phyloP scores from a whole-genome alignment of 805 yeast species.

The Metschnikowia cerradonensis region DNA sequence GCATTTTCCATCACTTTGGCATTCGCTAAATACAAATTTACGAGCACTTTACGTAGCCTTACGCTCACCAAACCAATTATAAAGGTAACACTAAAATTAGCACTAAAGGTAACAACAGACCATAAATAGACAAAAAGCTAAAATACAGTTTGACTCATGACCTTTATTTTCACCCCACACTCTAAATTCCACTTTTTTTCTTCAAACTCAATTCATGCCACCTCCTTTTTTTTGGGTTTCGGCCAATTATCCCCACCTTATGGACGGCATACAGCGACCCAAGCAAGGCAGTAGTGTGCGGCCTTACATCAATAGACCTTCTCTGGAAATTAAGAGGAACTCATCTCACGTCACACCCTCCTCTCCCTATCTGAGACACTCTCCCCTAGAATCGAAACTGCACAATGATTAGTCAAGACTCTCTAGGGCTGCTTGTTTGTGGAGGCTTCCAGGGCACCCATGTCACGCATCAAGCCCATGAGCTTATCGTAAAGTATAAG shows the following conservation, averaged over 20 bases:
- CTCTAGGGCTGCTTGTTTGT: slow-evolving; percentile 49
- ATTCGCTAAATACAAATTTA: too few species aligned
- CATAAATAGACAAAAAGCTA: too few species aligned
- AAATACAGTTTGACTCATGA: too few species aligned
- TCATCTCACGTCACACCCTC: not conserved
- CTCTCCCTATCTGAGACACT: not conserved
- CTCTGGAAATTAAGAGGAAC: not conserved
- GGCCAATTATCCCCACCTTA: not conserved
- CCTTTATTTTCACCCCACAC: too few species aligned
- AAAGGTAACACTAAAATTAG: too few species aligned
- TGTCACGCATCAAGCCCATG: slow-evolving; percentile 50
- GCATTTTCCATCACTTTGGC: too few species aligned
- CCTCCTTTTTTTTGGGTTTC: not conserved
- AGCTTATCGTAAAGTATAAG: slow-evolving; percentile 47
- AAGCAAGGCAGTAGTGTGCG: not conserved
- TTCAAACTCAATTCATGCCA: too few species aligned
- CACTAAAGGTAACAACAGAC: too few species aligned
- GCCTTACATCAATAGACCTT: not conserved
- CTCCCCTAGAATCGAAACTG: not conserved
- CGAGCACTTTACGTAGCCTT: too few species aligned
- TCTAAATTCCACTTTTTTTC: too few species aligned
- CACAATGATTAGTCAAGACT: slow-evolving; percentile 4
- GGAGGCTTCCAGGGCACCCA: slow-evolving; percentile 58
- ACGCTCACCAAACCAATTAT: too few species aligned
- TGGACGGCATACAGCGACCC: not conserved